These are phyloP conservation scores for Amphichorda felina DNA, from an alignment of 2,329 filamentous ascomycete genomes.

Conservation along the genomic window DNA sequence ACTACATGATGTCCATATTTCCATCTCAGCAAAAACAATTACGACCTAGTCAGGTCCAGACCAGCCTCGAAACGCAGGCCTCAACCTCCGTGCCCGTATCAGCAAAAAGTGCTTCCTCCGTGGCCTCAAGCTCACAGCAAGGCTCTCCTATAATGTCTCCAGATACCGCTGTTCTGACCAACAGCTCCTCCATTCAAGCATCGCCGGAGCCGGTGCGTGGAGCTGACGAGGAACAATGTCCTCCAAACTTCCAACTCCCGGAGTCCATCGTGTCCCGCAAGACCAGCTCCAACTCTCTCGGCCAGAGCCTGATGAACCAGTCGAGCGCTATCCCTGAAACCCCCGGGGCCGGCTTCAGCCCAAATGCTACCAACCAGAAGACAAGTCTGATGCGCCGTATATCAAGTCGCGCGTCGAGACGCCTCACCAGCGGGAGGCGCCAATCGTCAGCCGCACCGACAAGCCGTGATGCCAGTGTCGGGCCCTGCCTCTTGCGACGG, in stretches of 20 bases:
- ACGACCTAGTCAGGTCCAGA: conserved; percentile 36
- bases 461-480: conserved; percentile 77
- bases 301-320: conserved; percentile 42
- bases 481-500: conserved; percentile 75
- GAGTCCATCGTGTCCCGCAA: conserved; percentile 55
- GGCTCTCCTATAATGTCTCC: conserved; percentile 47
- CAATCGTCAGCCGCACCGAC: conserved; percentile 67
- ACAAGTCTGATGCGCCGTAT: conserved; percentile 64
- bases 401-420: conserved; percentile 67
- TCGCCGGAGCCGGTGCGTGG: conserved; percentile 50
- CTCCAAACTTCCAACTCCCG: conserved; percentile 54
- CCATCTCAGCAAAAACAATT: conserved; percentile 25
- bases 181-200: conserved; percentile 51
- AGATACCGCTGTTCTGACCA: conserved; percentile 37
- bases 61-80: conserved; percentile 26
- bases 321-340: conserved; percentile 44
- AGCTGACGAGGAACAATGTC: conserved; percentile 39
- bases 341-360: conserved; percentile 10
- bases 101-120: conserved; percentile 42
- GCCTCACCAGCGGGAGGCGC: conserved; percentile 52
- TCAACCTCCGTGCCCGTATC: conserved; percentile 33
- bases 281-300: conserved; percentile 50
- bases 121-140: conserved; percentile 41
- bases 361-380: conserved; percentile 23
- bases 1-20: conserved; percentile 29